phyloP scores from a whole-genome alignment of 2,329 filamentous ascomycete genomes.

The Arthrinium phaeospermum region DNA sequence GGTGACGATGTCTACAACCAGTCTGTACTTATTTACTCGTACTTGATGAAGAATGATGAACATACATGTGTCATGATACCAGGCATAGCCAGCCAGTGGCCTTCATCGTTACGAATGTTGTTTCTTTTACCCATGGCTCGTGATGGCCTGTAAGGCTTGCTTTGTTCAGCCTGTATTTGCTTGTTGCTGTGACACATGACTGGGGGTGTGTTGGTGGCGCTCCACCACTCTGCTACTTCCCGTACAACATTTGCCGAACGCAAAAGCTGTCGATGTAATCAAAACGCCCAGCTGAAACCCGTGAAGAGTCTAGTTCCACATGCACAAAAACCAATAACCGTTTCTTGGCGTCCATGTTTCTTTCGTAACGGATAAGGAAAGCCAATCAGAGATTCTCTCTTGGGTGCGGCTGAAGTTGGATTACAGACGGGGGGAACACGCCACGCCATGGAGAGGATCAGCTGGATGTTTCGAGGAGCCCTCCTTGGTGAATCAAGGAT shows the following conservation, averaged over 20 bases:
- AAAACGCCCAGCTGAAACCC: background rate
- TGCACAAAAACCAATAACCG: constrained; percentile 3
- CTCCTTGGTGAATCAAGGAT: background rate
- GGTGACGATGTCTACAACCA: background rate
- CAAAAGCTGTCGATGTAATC: too few relatives aligned
- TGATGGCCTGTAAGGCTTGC: background rate
- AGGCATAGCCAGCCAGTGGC: background rate
- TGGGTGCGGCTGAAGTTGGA: constrained; percentile 5
- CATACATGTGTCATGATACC: background rate
- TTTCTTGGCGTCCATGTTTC: background rate
- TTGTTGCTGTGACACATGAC: background rate
- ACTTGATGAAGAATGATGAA: background rate
- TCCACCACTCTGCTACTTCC: background rate
- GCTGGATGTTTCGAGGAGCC: background rate
- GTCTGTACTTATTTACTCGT: background rate
- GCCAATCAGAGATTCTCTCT: background rate
- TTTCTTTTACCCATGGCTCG: background rate
- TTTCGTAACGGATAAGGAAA: background rate
- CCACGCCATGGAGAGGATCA: background rate
- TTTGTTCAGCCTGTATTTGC: background rate
- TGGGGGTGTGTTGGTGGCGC: background rate
- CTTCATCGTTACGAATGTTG: background rate
- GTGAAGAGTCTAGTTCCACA: background rate
- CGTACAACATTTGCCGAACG: background rate
- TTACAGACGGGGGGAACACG: background rate